Percentiles rank a stretch among this genome's conserved stretches.
phyloP scores from a whole-genome alignment of 2,329 filamentous ascomycete genomes.

The Colletotrichum sidae region DNA sequence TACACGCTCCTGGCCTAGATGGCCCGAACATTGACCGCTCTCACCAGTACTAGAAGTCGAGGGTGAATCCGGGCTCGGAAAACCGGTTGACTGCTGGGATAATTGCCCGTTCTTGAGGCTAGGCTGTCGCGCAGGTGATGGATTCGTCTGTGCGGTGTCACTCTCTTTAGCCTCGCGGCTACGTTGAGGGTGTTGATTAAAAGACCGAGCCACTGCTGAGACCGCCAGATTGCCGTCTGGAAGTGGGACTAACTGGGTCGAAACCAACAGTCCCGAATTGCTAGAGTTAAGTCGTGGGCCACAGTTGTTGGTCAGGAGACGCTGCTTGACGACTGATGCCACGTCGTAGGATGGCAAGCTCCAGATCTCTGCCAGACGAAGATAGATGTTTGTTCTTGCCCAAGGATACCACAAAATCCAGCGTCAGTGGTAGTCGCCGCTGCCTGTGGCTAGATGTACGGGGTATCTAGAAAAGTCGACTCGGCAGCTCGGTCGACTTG shows the following conservation, averaged over 20 bases:
- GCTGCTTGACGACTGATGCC: slow-evolving; percentile 6
- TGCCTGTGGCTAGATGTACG: too few species aligned
- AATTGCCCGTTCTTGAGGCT: slow-evolving; percentile 15
- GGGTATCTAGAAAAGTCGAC: too few species aligned
- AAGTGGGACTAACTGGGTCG: slow-evolving; percentile 37
- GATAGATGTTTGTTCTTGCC: background rate
- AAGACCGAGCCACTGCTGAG: slow-evolving; percentile 36
- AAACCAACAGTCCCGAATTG: slow-evolving; percentile 37
- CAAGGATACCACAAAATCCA: too few species aligned
- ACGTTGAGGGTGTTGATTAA: slow-evolving; percentile 36
- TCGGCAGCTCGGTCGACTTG: too few species aligned
- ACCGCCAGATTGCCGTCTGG: slow-evolving; percentile 38
- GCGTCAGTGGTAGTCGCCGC: background rate
- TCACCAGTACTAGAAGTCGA: slow-evolving; percentile 27
- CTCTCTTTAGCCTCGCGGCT: slow-evolving; percentile 39
- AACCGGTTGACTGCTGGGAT: slow-evolving; percentile 8
- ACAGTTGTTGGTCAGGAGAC: background rate
- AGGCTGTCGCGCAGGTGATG: slow-evolving; percentile 17
- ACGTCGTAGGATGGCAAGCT: slow-evolving; percentile 6
- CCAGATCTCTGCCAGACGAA: background rate
- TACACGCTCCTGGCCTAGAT: slow-evolving; percentile 61
- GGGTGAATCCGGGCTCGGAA: slow-evolving; percentile 5
- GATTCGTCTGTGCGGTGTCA: slow-evolving; percentile 39
- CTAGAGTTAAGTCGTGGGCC: slow-evolving; percentile 14
- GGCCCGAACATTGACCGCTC: slow-evolving; percentile 68